These are phyloP conservation scores for Solanum appendiculatum DNA, from an alignment of 257 asterid species.

Conservation along the genomic window DNA sequence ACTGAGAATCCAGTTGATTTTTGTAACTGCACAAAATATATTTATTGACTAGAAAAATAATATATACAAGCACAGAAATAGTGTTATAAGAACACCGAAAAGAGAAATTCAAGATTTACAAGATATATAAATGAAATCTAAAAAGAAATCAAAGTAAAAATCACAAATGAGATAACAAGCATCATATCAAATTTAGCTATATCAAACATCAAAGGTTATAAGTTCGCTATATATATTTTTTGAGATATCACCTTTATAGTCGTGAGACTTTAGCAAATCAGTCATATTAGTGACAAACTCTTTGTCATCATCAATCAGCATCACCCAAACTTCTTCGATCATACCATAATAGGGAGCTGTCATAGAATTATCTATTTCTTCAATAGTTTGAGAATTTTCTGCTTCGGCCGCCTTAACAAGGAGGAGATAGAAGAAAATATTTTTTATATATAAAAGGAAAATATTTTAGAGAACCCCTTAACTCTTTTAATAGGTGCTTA, in stretches of 20 bases:
- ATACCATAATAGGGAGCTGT: neutral
- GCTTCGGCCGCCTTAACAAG: too few species aligned
- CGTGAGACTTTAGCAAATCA: neutral
- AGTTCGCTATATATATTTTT: neutral
- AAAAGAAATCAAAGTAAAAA: neutral
- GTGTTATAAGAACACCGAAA: neutral
- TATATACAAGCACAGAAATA: neutral
- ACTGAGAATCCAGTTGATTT: neutral
- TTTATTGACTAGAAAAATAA: neutral
- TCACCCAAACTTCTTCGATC: neutral
- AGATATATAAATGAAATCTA: neutral
- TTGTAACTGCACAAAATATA: neutral
- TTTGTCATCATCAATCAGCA: neutral
- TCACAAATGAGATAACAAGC: neutral
- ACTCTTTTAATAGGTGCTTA: neutral
- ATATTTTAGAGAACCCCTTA: neutral
- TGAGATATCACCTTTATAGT: neutral
- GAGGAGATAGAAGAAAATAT: neutral
- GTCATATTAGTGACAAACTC: neutral
- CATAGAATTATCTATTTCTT: neutral
- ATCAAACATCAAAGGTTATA: neutral
- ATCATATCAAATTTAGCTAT: neutral
- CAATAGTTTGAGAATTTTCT: neutral
- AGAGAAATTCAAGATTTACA: neutral
- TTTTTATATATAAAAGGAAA: neutral